Conservation (phyloP, 164 flowering plant species). For the Nymphaea colorata region DNA sequence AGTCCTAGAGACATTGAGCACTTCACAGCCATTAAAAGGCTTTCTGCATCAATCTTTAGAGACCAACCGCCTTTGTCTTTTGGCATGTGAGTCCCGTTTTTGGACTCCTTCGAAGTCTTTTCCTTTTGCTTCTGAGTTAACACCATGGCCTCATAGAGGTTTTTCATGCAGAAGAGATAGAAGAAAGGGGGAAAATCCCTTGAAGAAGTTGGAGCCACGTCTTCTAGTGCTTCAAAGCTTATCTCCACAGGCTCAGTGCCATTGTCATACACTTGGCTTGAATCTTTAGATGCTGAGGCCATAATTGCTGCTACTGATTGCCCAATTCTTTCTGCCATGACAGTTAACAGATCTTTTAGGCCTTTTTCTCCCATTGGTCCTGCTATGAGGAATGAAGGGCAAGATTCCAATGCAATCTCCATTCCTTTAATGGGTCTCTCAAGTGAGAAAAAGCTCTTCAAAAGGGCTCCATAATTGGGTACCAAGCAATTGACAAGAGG, state of each 20-base stretch:
- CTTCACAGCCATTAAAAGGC: conserved; percentile 57
- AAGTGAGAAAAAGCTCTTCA: conserved; percentile 31
- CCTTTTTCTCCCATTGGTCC: conserved; percentile 13
- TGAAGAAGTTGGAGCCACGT: conserved; percentile 27
- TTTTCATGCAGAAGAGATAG: conserved; percentile 65
- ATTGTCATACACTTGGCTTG: neutral
- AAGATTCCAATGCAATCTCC: conserved; percentile 42
- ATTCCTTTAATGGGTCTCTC: conserved; percentile 56
- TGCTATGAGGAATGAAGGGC: conserved; percentile 26
- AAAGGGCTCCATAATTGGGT: conserved; percentile 17
- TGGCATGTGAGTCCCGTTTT: conserved; percentile 5
- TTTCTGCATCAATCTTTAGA: conserved; percentile 23
- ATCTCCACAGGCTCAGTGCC: neutral
- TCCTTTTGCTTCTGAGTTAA: conserved; percentile 1
- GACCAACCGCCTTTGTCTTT: conserved; percentile 3
- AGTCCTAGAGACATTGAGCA: conserved; percentile 62
- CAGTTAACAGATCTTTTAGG: conserved; percentile 21
- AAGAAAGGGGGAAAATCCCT: conserved; percentile 14
- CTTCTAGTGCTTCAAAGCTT: neutral
- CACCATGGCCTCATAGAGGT: conserved; percentile 21
- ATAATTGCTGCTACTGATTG: neutral
- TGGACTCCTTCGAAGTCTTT: neutral
- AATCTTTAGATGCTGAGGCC: neutral
- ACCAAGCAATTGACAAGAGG: conserved; percentile 19
- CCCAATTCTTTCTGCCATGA: conserved; percentile 21